Conservation (phyloP, 2,329 filamentous ascomycete genomes). For the Talaromyces pinophilus region DNA sequence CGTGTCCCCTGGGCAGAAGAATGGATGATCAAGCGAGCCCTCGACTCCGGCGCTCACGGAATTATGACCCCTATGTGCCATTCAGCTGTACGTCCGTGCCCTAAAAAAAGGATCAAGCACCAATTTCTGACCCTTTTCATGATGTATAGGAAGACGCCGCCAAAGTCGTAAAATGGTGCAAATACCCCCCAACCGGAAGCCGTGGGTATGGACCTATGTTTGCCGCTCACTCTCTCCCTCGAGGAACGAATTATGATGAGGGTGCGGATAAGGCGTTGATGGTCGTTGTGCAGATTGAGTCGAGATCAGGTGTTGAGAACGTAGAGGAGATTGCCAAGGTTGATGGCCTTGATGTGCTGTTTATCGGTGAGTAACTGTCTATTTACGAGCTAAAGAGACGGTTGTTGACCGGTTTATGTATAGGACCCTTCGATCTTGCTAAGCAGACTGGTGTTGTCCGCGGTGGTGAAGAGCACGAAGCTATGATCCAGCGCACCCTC, state of each 20-base stretch:
- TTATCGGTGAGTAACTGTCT: conserved; percentile 35
- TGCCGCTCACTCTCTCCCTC: conserved; percentile 45
- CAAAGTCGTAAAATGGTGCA: conserved; percentile 54
- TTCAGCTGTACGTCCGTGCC: conserved; percentile 34
- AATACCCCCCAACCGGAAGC: conserved; percentile 58
- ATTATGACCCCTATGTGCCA: conserved; percentile 48
- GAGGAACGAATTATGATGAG: conserved; percentile 54
- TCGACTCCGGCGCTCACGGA: conserved; percentile 62
- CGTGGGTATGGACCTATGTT: conserved; percentile 61
- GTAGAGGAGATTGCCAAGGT: conserved; percentile 49
- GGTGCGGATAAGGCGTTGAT: conserved; percentile 56
- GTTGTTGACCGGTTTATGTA: not conserved
- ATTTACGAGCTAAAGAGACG: not conserved
- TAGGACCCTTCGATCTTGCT: conserved; percentile 40
- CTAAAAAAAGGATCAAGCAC: conserved; percentile 31
- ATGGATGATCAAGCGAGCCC: conserved; percentile 50
- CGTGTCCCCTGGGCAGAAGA: conserved; percentile 45
- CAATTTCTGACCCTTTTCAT: conserved; percentile 48
- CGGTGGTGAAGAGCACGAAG: conserved; percentile 43
- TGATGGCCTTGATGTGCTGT: conserved; percentile 44
- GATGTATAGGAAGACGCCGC: conserved; percentile 50
- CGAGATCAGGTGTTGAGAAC: conserved; percentile 43
- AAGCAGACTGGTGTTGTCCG: conserved; percentile 42
- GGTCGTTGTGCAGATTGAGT: conserved; percentile 52
- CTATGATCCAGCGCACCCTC: conserved; percentile 41